Conservation (phyloP, 2,329 filamentous ascomycete genomes). For the Pezicula rhizophila region DNA sequence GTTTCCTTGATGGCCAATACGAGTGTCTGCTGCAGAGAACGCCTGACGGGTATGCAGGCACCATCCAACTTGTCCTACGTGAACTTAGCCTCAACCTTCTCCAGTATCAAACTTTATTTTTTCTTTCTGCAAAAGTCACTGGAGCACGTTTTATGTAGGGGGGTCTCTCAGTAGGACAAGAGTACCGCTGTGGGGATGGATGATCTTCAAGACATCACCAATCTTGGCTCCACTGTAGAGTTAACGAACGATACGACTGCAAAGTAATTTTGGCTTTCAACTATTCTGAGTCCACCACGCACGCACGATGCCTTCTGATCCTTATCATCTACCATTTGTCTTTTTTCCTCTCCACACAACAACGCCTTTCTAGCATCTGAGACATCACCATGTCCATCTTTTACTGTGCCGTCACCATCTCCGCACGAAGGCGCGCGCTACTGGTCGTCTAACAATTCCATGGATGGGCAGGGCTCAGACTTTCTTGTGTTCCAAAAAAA, state of each 20-base stretch:
- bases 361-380: neutral
- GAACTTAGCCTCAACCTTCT: neutral
- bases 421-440: neutral
- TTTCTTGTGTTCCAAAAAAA: neutral
- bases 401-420: neutral
- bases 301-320: too few relatives aligned
- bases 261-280: too few relatives aligned
- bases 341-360: too few relatives aligned
- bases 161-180: neutral
- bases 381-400: neutral
- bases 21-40: neutral
- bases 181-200: neutral
- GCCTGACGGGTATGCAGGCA: slow-evolving; percentile 1
- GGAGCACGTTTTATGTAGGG: slow-evolving; percentile 1
- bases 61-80: neutral
- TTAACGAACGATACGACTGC: too few relatives aligned
- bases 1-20: neutral
- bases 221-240: neutral
- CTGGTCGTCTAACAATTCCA: neutral
- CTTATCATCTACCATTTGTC: too few relatives aligned
- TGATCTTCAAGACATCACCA: neutral
- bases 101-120: neutral
- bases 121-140: neutral
- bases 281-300: too few relatives aligned
- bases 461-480: neutral